Percentiles rank a stretch among this genome's conserved stretches.
phyloP scores from a whole-genome alignment of 2,329 filamentous ascomycete genomes.

The Lachnum nothofagi region DNA sequence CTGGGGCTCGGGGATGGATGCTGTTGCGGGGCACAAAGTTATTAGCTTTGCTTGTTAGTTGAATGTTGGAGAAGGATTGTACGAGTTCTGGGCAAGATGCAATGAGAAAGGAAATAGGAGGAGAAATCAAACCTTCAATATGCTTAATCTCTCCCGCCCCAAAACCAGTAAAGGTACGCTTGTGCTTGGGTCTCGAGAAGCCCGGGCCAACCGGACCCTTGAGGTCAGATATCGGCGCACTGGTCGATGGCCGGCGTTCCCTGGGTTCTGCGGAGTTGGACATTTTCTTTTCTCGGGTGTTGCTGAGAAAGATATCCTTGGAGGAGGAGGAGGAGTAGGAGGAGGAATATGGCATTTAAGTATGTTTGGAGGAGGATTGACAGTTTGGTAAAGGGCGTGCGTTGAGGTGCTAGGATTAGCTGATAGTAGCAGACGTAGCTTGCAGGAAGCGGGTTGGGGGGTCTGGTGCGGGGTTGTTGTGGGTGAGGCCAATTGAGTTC shows the following conservation, averaged over 20 bases:
- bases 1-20: constrained; percentile 80
- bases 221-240: constrained; percentile 80
- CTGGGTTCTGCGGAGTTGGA: constrained; percentile 38
- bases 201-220: constrained; percentile 83
- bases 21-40: constrained; percentile 35
- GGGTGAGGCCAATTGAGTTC: not conserved
- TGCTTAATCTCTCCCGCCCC: constrained; percentile 86
- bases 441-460: constrained; percentile 1
- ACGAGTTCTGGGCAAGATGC: not conserved
- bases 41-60: constrained; percentile 1
- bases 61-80: no score
- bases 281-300: constrained; percentile 8
- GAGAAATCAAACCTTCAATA: constrained; percentile 61
- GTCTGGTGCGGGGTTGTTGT: not conserved
- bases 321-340: not conserved
- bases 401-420: not conserved
- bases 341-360: not conserved
- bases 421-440: not conserved
- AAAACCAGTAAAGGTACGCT: constrained; percentile 92
- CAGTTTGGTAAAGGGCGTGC: not conserved
- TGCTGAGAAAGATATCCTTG: not conserved
- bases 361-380: not conserved
- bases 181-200: constrained; percentile 86
- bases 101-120: not conserved
- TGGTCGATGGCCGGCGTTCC: constrained; percentile 75